Base-by-base conservation (phyloP, 2,329 filamentous ascomycete genomes). In the Colletotrichum truncatum region DNA sequence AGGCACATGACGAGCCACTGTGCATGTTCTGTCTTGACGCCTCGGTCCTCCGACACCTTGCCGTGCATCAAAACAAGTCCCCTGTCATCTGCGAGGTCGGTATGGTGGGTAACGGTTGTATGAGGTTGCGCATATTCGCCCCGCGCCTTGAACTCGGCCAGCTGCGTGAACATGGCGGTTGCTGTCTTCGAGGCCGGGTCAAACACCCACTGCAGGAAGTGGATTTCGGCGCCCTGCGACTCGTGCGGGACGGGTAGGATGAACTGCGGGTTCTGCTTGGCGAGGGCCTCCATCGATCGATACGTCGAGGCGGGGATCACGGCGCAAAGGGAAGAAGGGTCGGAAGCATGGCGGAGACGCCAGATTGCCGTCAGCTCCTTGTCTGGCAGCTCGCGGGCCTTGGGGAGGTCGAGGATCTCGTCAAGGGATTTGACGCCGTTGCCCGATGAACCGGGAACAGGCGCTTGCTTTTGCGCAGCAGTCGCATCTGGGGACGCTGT, bases 171-270 rank as follows among this genome's bases (percentile, higher is more conserved):
- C 32, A 99, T 89, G 6, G 98, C 90, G 0, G 91, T 93, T 64
- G 87, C 88, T 4, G 89, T 91, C 66, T 85, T 80, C 16, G 84
- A 86, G 61, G 81, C 81, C 21, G 78, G 80, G 66, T 97, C 94
- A 78, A 97, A 98, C 0, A 92, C 92, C 93, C 97, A 99, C 79
- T 99, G 95, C 67, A 99, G 80, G 78, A 97, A 97, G 80, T 99
- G 96, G 46, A 99, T 94, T 78, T 98, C 96, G 48, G 94, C 93
- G 54, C 93, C 93, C 69, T 84, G 83, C 23, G 78, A 81, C 48
- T 81, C 80, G 78, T 87, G 92, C 69, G 92, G 92, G 6, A 98
- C 86, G 0, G 96, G 96, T 1, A 99, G 87, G 59, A 99, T 91
- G 80, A 99, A 99, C 71, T 94, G 91, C 12, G 96, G 96, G 76